phyloP scores from a whole-genome alignment of 2,329 filamentous ascomycete species.

The Aspergillus versicolor region DNA sequence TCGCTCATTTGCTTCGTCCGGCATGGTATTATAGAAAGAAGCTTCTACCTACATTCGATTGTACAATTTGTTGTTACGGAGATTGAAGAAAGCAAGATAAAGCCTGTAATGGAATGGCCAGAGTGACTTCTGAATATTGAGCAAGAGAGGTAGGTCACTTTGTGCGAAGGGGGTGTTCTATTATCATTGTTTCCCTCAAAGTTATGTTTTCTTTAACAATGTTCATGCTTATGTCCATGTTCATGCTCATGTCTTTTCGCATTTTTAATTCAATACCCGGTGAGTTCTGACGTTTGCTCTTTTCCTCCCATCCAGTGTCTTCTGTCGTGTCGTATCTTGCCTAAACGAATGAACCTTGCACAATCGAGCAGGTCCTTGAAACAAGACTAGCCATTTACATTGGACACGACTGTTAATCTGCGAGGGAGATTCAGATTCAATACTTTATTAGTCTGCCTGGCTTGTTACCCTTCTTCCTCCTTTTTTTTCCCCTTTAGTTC shows the following conservation, averaged over 20 bases:
- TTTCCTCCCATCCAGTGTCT: slow-evolving; percentile 8
- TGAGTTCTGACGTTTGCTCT: slow-evolving; percentile 21
- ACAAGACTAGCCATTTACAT: neutral
- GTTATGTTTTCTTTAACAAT: slow-evolving; percentile 5
- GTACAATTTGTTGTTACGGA: slow-evolving; percentile 20
- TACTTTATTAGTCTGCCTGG: too few relatives aligned
- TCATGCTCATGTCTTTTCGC: slow-evolving; percentile 12
- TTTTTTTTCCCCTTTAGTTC: too few relatives aligned
- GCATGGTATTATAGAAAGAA: slow-evolving; percentile 12
- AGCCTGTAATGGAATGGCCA: slow-evolving; percentile 10
- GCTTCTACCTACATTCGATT: slow-evolving; percentile 19
- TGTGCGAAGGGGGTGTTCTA: neutral
- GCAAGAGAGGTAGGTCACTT: slow-evolving; percentile 17
- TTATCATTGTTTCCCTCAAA: neutral
- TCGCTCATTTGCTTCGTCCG: slow-evolving; percentile 15
- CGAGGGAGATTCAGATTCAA: too few relatives aligned
- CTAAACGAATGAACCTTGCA: neutral
- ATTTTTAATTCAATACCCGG: slow-evolving; percentile 27
- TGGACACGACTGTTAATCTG: neutral
- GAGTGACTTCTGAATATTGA: slow-evolving; percentile 11
- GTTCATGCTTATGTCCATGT: slow-evolving; percentile 10
- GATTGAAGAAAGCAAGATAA: slow-evolving; percentile 4
- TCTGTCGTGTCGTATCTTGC: slow-evolving; percentile 3
- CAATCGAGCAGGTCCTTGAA: neutral
- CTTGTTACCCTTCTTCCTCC: too few relatives aligned